These are phyloP conservation scores for Anaeramoeba flamelloides DNA, from an alignment of 78 protist genomes.

Conservation along the genomic window DNA sequence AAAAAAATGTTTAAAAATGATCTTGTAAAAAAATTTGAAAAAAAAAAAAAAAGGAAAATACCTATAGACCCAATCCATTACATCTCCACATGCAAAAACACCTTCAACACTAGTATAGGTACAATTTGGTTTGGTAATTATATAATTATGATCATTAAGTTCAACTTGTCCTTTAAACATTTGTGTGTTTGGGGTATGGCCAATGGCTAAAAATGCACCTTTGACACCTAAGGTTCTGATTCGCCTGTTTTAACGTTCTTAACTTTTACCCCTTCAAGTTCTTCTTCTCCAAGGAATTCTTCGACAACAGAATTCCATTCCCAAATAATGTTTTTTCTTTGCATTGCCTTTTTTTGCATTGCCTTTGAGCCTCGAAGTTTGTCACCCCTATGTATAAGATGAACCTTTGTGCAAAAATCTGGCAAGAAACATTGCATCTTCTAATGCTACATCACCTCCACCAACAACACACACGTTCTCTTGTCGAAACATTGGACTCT, in stretches of 20 bases:
- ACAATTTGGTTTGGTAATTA: slow-evolving; percentile 25
- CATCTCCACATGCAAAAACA: slow-evolving; percentile 72
- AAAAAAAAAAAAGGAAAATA: too few species aligned
- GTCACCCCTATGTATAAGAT: slow-evolving; percentile 49
- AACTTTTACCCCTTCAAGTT: slow-evolving; percentile 2
- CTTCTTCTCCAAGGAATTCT: slow-evolving; percentile 35
- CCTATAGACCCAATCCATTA: slow-evolving; percentile 47
- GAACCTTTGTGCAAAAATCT: slow-evolving; percentile 14
- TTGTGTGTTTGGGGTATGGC: slow-evolving; percentile 66
- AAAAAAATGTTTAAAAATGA: too few species aligned
- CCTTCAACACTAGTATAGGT: slow-evolving; percentile 54
- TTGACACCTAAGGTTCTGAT: neutral
- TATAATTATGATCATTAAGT: slow-evolving; percentile 53
- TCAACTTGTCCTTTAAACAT: slow-evolving; percentile 35
- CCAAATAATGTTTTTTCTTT: slow-evolving; percentile 37
- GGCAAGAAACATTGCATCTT: slow-evolving; percentile 63
- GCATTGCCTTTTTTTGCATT: slow-evolving; percentile 39
- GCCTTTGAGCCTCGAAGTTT: slow-evolving; percentile 53
- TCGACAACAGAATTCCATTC: slow-evolving; percentile 33
- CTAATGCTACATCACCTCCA: slow-evolving; percentile 70
- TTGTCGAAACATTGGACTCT: slow-evolving; percentile 32
- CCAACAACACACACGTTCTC: slow-evolving; percentile 54
- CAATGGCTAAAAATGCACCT: slow-evolving; percentile 70
- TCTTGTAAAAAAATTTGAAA: too few species aligned
- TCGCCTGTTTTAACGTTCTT: slow-evolving; percentile 7